Evolutionary conservation across 2,329 filamentous ascomycete genomes (phyloP).

Genomic region (Calonectria honghensis): DNA sequence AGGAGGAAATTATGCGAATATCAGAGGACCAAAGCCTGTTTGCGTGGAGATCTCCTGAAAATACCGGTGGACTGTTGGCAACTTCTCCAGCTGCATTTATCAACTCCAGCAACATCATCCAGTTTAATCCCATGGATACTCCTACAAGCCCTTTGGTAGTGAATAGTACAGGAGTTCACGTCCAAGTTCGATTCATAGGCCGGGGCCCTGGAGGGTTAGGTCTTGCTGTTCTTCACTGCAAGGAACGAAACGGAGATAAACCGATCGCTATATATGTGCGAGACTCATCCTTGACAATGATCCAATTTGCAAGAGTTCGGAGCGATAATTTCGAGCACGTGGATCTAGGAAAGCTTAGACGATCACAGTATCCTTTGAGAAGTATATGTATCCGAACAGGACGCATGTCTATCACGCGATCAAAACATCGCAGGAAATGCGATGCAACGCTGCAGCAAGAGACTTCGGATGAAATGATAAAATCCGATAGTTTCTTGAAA

Average conservation of each 20-base stretch:
- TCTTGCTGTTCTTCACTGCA: slow-evolving; percentile 5
- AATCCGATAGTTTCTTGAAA: background rate
- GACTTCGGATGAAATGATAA: too few species aligned
- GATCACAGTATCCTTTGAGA: background rate
- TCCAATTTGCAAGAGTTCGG: background rate
- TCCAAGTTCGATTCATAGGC: background rate
- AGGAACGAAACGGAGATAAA: too few species aligned
- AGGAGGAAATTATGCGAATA: background rate
- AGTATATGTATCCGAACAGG: background rate
- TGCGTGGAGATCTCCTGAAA: background rate
- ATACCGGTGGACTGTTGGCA: background rate
- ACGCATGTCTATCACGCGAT: background rate
- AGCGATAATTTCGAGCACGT: background rate
- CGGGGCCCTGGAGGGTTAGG: background rate
- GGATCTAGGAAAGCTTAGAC: background rate
- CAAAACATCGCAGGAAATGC: too few species aligned
- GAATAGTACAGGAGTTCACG: background rate
- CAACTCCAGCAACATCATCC: background rate
- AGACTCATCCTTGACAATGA: background rate
- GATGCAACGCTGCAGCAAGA: background rate
- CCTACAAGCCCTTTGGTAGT: background rate
- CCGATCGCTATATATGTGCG: background rate
- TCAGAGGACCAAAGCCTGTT: slow-evolving; percentile 6
- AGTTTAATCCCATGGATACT: background rate
- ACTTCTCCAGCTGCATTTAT: background rate